Conservation (phyloP, 2,329 filamentous ascomycete genomes). For the Pseudofabraea citricarpa region DNA sequence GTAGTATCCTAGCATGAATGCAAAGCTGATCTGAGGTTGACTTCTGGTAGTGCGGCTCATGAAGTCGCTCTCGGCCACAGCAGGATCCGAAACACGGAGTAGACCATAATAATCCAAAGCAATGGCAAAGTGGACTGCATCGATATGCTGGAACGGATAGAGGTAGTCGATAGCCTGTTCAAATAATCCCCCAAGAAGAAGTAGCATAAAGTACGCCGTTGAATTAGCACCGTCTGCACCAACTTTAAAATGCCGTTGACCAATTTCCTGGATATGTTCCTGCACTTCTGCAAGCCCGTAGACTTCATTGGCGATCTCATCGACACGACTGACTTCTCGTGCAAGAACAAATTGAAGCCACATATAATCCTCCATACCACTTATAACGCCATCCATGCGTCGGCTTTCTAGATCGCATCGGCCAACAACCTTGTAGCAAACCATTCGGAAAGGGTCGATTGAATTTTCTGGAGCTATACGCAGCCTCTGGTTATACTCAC, state of each 20-base stretch:
- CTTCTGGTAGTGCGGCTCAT: conserved; percentile 62
- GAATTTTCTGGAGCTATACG: conserved; percentile 82
- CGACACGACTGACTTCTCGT: conserved; percentile 56
- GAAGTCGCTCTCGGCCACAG: conserved; percentile 66
- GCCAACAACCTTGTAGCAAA: conserved; percentile 96
- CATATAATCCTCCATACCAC: conserved; percentile 65
- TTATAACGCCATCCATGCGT: conserved; percentile 57
- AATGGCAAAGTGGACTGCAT: conserved; percentile 92
- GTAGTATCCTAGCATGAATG: conserved; percentile 89
- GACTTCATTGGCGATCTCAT: conserved; percentile 61
- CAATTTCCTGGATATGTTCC: conserved; percentile 79
- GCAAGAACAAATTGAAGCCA: conserved; percentile 70
- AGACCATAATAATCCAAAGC: conserved; percentile 86
- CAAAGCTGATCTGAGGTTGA: conserved; percentile 86
- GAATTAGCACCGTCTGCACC: conserved; percentile 68
- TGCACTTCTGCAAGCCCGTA: conserved; percentile 67
- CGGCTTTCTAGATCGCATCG: conserved; percentile 65
- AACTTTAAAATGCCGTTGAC: conserved; percentile 84
- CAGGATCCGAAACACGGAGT: conserved; percentile 79
- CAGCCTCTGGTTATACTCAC: conserved; percentile 81
- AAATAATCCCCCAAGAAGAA: conserved; percentile 86
- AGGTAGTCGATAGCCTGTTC: conserved; percentile 90
- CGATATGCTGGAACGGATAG: conserved; percentile 86
- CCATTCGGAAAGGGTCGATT: conserved; percentile 91
- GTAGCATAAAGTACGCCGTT: conserved; percentile 89